Conservation (phyloP, 2,329 filamentous ascomycete species). For the Stagonosporopsis rhizophila region DNA sequence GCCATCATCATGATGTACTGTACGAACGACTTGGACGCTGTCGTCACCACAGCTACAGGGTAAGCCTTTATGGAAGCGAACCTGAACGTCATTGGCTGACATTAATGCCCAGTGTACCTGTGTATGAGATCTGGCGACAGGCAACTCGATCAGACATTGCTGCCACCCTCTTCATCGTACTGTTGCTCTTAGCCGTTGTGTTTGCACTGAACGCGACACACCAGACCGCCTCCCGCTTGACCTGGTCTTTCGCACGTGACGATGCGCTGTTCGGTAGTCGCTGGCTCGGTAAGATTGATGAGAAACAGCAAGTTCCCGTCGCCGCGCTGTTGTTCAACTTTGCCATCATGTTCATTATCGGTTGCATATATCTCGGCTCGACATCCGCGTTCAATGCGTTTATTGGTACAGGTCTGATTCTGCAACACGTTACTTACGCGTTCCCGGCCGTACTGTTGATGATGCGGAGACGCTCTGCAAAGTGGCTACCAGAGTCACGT, state of each 20-base stretch:
- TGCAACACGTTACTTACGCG: conserved; percentile 38
- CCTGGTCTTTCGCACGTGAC: conserved; percentile 28
- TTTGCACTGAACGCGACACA: conserved; percentile 23
- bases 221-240: conserved; percentile 27
- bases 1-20: conserved; percentile 26
- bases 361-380: conserved; percentile 29
- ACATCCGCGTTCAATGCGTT: conserved; percentile 29
- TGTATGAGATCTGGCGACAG: conserved; percentile 30
- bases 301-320: conserved; percentile 20
- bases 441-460: conserved; percentile 39
- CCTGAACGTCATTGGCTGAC: neutral
- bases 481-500: conserved; percentile 25
- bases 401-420: conserved; percentile 24
- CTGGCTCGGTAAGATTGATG: conserved; percentile 21
- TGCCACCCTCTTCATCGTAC: conserved; percentile 20
- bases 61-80: neutral
- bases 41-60: conserved; percentile 24
- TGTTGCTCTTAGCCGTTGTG: conserved; percentile 17
- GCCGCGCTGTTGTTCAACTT: conserved; percentile 26
- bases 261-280: conserved; percentile 23
- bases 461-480: conserved; percentile 31
- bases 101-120: conserved; percentile 13
- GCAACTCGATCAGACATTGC: conserved; percentile 21
- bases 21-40: conserved; percentile 19
- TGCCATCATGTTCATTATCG: conserved; percentile 26